Evolutionary conservation across 805 yeast genomes (phyloP).

Genomic region (Spathaspora arborariae): DNA sequence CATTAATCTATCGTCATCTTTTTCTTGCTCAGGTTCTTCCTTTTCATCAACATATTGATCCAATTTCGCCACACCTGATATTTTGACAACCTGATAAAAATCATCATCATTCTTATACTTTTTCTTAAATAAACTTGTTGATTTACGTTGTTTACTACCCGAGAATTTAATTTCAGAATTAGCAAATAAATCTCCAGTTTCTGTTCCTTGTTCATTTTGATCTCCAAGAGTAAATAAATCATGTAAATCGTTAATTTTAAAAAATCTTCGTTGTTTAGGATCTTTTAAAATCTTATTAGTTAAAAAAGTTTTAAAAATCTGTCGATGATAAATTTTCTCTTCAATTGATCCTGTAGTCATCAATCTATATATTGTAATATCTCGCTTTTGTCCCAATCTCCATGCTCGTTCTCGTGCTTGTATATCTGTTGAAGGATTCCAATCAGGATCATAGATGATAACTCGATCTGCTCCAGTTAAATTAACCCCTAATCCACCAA

Average conservation of each 20-base stretch:
- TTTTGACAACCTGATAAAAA: conserved; percentile 55
- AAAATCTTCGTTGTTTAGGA: conserved; percentile 90
- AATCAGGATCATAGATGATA: conserved; percentile 93
- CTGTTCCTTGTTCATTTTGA: conserved; percentile 60
- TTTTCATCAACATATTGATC: conserved; percentile 56
- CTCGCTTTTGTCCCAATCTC: conserved; percentile 92
- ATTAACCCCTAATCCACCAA: conserved; percentile 94
- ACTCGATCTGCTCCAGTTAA: conserved; percentile 94
- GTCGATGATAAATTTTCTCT: conserved; percentile 94
- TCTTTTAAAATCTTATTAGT: conserved; percentile 93
- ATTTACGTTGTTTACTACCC: conserved; percentile 30
- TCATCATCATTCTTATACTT: conserved; percentile 55
- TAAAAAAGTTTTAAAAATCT: conserved; percentile 89
- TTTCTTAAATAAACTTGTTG: conserved; percentile 23
- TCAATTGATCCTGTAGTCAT: conserved; percentile 96
- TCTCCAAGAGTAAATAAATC: conserved; percentile 86
- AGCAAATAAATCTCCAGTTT: conserved; percentile 61
- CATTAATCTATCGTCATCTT: conserved; percentile 65
- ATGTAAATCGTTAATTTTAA: conserved; percentile 87
- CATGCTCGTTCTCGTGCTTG: conserved; percentile 98
- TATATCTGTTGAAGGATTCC: conserved; percentile 97
- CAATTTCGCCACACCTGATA: conserved; percentile 71
- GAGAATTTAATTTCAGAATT: conserved; percentile 33
- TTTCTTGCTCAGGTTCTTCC: conserved; percentile 18
- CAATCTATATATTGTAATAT: conserved; percentile 83